phyloP scores from a whole-genome alignment of 306 rosid species.

The Pterocarpus santalinus region DNA sequence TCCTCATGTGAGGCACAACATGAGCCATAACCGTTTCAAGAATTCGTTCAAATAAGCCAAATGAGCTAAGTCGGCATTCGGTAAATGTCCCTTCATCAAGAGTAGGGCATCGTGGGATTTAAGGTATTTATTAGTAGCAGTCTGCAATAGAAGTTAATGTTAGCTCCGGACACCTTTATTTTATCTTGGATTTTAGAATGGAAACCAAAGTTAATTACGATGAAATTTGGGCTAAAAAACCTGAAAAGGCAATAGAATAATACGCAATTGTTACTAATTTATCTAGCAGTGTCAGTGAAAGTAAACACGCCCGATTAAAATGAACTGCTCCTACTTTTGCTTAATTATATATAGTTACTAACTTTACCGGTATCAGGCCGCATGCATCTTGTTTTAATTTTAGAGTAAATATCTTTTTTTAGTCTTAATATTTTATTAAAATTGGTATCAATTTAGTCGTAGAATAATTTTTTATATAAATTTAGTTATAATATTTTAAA shows the following conservation, averaged over 20 bases:
- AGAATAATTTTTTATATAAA: no score
- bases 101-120: not conserved
- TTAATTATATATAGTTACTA: no score
- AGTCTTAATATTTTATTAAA: no score
- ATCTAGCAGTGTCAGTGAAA: not conserved
- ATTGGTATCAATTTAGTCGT: no score
- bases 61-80: conserved; percentile 1
- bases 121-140: not conserved
- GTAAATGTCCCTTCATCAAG: conserved; percentile 4
- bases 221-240: not conserved
- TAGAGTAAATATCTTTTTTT: no score
- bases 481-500: no score
- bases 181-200: not conserved
- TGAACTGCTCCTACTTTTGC: no score
- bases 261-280: conserved; percentile 4
- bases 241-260: not conserved
- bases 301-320: no score
- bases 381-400: no score
- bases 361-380: no score
- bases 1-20: conserved; percentile 25
- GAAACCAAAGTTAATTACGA: not conserved
- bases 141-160: not conserved
- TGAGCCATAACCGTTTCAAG: conserved; percentile 17
- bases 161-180: not conserved
- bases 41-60: conserved; percentile 14